Evolutionary conservation across 306 rosid species (phyloP), one percentile per base, ranked within the genome.

Genomic region (Glycine latifolia): DNA sequence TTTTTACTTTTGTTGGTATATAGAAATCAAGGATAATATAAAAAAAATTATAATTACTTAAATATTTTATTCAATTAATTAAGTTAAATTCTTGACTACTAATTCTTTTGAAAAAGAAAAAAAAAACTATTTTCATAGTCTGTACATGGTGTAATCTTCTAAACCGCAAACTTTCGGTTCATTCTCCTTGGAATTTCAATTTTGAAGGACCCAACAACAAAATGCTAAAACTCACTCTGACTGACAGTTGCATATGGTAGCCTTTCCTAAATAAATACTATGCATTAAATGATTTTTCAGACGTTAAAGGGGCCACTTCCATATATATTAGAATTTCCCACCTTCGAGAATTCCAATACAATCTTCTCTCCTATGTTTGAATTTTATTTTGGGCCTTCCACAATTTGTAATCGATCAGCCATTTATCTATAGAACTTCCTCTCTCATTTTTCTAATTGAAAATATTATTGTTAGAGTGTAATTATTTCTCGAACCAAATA

Each of bases 121-220:
- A 37, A 11, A 50, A 11, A 13, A 53, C 16, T 53, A 53, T 54
- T n/a, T 54, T 53, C 8, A 12, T 14, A 12, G 8, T 14, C 20
- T n/a, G 6, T 54, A 54, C 16, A n/a, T 20, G 12, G 13, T 59
- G 12, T 9, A 20, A 14, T 59, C 12, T 67, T 66, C 4, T 41
- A 78, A 31, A 16, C 62, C 49, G 26, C 65, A 73, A 43, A 55
- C 53, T 43, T 59, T 75, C 33, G 8, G 79, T 59, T 75, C 53
- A 15, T 17, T 72, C 81, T 33, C 77, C 50, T 14, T 63, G 31
- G 67, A 14, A 47, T 43, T 43, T 43, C 9, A 35, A 35, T 35
- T 12, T 60, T 46, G 2, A 20, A 47, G 48, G 61, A 14, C 48
- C 47, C 43, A 62, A 59, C n/a, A 20, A 58, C 58, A 59, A 60